These are phyloP conservation scores for Dendrocalamus latiflorus DNA, from an alignment of 202 grass and related monocot species.

Conservation along the genomic window DNA sequence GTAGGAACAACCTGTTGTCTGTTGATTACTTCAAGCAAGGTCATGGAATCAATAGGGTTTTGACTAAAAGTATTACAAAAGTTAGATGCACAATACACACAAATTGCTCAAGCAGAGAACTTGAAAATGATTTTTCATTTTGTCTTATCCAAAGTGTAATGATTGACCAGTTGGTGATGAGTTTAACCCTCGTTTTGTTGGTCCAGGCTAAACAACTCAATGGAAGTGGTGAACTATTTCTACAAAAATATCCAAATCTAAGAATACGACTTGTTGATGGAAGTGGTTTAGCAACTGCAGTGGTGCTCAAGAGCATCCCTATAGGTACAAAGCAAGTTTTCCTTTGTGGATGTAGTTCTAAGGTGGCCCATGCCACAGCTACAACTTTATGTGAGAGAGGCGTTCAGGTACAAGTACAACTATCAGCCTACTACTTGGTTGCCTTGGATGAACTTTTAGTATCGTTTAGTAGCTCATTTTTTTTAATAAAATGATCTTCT, in stretches of 20 bases:
- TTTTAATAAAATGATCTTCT: not conserved
- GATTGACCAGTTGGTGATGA: not conserved
- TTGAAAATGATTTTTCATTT: not conserved
- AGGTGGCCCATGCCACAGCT: constrained; percentile 50
- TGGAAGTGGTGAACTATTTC: constrained; percentile 63
- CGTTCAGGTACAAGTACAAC: constrained; percentile 39
- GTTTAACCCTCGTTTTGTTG: not conserved
- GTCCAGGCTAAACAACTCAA: constrained; percentile 64
- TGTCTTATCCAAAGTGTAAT: not conserved
- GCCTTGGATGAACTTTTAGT: not conserved
- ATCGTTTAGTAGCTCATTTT: not conserved
- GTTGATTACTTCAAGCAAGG: not conserved
- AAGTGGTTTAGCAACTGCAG: constrained; percentile 81
- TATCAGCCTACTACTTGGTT: not conserved
- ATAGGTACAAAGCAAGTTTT: constrained; percentile 47
- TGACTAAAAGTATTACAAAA: not conserved
- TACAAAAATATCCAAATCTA: constrained; percentile 74
- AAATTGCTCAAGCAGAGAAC: constrained; percentile 8
- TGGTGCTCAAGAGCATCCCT: constrained; percentile 69
- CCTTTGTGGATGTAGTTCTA: constrained; percentile 52
- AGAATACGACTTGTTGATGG: constrained; percentile 83
- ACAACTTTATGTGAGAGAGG: constrained; percentile 57
- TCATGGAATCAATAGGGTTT: not conserved
- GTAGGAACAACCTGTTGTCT: not conserved
- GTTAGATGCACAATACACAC: not conserved